Percentiles rank a stretch among this genome's conserved stretches.
Evolutionary conservation across 2,329 filamentous ascomycete species (phyloP).

Genomic region (Verticillium dahliae): DNA sequence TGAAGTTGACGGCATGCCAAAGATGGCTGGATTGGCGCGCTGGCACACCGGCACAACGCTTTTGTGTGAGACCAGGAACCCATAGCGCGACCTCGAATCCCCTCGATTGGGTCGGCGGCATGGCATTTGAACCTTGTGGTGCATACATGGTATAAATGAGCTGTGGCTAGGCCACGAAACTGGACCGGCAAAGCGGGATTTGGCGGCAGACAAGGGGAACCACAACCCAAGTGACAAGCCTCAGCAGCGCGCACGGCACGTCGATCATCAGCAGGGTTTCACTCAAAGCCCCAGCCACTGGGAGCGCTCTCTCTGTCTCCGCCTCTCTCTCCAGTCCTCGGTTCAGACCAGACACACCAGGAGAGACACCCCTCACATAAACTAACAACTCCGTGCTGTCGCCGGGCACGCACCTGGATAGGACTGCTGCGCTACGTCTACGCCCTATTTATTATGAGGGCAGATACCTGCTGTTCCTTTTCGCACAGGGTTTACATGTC

Average conservation of each 20-base stretch:
- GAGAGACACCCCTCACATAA: not conserved
- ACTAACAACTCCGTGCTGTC: not conserved
- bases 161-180: not conserved
- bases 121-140: not conserved
- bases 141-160: not conserved
- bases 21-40: not conserved
- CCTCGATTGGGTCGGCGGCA: not conserved
- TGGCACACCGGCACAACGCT: not conserved
- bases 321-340: not conserved
- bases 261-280: not conserved
- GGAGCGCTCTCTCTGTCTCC: not conserved
- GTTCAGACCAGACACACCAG: not conserved
- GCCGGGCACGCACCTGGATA: not conserved
- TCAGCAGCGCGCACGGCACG: not conserved
- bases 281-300: not conserved
- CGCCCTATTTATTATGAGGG: not conserved
- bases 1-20: not conserved
- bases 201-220: not conserved
- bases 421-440: not conserved
- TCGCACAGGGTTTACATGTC: not conserved
- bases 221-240: not conserved
- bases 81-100: not conserved
- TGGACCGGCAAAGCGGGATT: not conserved
- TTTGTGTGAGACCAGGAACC: not conserved
- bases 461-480: too few relatives aligned